These are phyloP conservation scores for Phaeosphaeria sp. DNA, from an alignment of 2,329 filamentous ascomycete genomes.

Conservation along the genomic window DNA sequence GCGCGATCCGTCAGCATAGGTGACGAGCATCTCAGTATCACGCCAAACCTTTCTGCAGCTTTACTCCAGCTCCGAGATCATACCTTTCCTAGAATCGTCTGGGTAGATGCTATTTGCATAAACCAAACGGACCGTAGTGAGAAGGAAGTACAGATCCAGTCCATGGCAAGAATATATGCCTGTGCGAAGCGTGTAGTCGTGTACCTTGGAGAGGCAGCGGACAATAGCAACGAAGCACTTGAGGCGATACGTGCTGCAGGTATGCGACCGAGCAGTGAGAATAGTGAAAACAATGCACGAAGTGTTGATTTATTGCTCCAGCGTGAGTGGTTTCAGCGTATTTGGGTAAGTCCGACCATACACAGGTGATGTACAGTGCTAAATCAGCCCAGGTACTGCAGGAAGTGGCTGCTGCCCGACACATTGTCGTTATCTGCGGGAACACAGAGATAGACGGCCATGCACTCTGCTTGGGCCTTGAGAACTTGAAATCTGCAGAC, in stretches of 20 bases:
- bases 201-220: constrained; percentile 19
- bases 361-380: not conserved
- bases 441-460: constrained; percentile 14
- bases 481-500: not conserved
- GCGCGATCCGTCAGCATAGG: constrained; percentile 5
- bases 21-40: not conserved
- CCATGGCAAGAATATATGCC: constrained; percentile 20
- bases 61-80: constrained; percentile 10
- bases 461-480: constrained; percentile 12
- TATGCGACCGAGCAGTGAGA: not conserved
- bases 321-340: constrained; percentile 12
- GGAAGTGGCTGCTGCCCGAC: constrained; percentile 20
- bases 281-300: not conserved
- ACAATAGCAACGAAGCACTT: constrained; percentile 7
- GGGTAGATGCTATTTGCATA: constrained; percentile 11
- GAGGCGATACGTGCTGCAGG: constrained; percentile 1
- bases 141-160: constrained; percentile 19
- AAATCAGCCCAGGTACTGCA: constrained; percentile 13
- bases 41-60: constrained; percentile 1
- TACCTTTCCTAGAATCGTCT: constrained; percentile 5
- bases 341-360: constrained; percentile 5
- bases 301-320: not conserved
- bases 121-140: constrained; percentile 8
- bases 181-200: constrained; percentile 17
- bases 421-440: constrained; percentile 15